These are phyloP conservation scores for Colletotrichum trifolii DNA, from an alignment of 2,329 filamentous ascomycete species.

Conservation along the genomic window DNA sequence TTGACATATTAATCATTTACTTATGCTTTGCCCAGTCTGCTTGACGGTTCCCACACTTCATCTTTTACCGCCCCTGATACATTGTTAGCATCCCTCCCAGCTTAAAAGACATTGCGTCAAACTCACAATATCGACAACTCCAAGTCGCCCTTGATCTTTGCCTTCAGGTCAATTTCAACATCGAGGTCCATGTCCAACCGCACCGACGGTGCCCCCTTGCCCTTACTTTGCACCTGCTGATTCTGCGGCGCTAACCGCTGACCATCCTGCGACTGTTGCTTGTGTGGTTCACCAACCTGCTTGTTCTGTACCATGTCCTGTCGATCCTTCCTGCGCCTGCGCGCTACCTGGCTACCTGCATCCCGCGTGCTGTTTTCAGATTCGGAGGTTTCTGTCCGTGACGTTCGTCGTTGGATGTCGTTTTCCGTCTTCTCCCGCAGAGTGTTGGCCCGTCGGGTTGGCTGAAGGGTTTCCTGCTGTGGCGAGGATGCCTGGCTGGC, in stretches of 20 bases:
- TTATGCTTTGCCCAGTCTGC: too few species aligned
- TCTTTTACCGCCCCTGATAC: too few species aligned
- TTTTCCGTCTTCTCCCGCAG: background rate
- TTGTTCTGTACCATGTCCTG: background rate
- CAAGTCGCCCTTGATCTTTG: conserved; percentile 31
- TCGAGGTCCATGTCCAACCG: conserved; percentile 35
- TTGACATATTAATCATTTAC: too few species aligned
- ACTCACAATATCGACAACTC: conserved; percentile 27
- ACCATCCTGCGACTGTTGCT: background rate
- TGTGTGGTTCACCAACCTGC: background rate
- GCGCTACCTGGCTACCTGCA: background rate
- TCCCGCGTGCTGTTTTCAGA: background rate
- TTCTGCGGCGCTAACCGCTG: conserved; percentile 24
- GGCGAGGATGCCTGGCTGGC: too few species aligned
- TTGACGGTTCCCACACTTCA: too few species aligned
- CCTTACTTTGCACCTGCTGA: conserved; percentile 3
- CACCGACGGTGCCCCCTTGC: conserved; percentile 28
- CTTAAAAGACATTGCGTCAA: too few species aligned
- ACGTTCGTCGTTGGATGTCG: background rate
- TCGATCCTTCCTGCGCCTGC: background rate
- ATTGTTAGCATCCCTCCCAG: too few species aligned
- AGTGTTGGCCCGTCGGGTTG: too few species aligned
- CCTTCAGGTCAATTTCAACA: conserved; percentile 33
- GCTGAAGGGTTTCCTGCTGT: too few species aligned
- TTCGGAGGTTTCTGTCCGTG: background rate